Base-by-base conservation (phyloP, 805 yeast genomes). In the Candida namnaoensis region DNA sequence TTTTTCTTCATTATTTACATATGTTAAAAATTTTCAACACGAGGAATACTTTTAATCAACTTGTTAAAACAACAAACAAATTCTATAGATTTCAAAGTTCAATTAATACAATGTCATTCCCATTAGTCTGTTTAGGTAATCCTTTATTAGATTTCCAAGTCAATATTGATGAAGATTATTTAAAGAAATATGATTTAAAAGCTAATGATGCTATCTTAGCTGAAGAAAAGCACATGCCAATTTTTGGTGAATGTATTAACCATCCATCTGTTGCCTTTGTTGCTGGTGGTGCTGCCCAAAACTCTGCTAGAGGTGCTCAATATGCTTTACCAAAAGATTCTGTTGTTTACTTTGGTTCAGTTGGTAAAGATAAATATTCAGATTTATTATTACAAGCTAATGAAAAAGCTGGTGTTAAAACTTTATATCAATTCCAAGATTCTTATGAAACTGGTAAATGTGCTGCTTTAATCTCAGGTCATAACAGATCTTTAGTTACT, bases 241-340 rank as follows among this genome's bases (percentile, higher is more conserved):
- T 93, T 60, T 93, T 72, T 65, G 82, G 76, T 44, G 98, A 93
- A 64, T 75, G 86, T 51, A 67, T 88, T 42, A 63, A 70, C 33
- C 68, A 68, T 60, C 69, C 73, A 33, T 76, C 72, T 45, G 79
- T 87, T 47, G 76, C 78, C 55, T 66, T 80, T 47, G 78, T 91
- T 52, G 99, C 99, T 47, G 99, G 99, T 54, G 99, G 99, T 63
- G 99, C 99, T 56, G 99, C 97, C 46, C 99, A 93, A 71, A 93
- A 93, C 73, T 79, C 98, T 49, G 97, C 98, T 44, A 81, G 99
- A 69, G 99, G 96, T 60, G 98, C 98, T 39, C 97, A 91, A 61
- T 91, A 87, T 68, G 65, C 88, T 43, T 74, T 93, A 40, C 96
- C 97, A 45, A 64, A 69, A 38, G 65, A 78, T 53, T 79, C 91